Base-by-base conservation (phyloP, 2,329 filamentous ascomycete genomes). In the Gaeumannomyces tritici region DNA sequence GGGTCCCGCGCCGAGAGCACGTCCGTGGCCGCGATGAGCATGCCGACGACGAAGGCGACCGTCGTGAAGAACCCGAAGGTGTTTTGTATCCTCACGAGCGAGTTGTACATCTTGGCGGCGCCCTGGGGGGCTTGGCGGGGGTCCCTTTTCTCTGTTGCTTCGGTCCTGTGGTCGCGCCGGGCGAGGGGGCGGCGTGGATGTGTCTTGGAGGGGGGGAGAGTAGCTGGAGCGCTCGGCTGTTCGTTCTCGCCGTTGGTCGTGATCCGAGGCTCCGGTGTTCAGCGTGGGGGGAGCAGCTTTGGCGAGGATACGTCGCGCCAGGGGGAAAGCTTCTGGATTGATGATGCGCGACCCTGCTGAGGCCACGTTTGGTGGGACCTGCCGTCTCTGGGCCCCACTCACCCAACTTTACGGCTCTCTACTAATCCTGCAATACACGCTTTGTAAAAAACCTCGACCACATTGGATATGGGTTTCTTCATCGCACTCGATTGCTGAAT, bases 61-160 rank as follows among this genome's bases (percentile, higher is more conserved):
- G 92, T 96, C 24, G 95, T 98, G 82, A 98, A 97, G 85, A 96
- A 97, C 75, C 95, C 92, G 74, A 99, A 99, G 74, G 92, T 88
- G 78, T 91, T 93, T 77, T 99, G 95, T 68, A 89, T 76, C 68
- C 95, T 90, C 66, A 90, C 91, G 59, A 96, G 77, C 58, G 89
- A 85, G 72, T 91, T 96, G 77, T 97, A 89, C 95, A 99, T 98
- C 65, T 64, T 81, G 78, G 72, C n/a, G n/a, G n/a, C n/a, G n/a
- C n/a, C n/a, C 66, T 64, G 64, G 24, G 60, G 42, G 11, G 15
- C 2, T 21, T 59, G 42, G 42, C 4, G 13, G 42, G 2, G n/a
- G 11, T 35, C 33, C 33, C 33, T 35, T 15, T 35, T n/a, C n/a
- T n/a, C n/a, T n/a, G n/a, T n/a, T n/a, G n/a, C 33, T 35, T 4